These are phyloP conservation scores for Leishmania mexicana DNA, from an alignment of 208 protist genomes.

Conservation along the genomic window DNA sequence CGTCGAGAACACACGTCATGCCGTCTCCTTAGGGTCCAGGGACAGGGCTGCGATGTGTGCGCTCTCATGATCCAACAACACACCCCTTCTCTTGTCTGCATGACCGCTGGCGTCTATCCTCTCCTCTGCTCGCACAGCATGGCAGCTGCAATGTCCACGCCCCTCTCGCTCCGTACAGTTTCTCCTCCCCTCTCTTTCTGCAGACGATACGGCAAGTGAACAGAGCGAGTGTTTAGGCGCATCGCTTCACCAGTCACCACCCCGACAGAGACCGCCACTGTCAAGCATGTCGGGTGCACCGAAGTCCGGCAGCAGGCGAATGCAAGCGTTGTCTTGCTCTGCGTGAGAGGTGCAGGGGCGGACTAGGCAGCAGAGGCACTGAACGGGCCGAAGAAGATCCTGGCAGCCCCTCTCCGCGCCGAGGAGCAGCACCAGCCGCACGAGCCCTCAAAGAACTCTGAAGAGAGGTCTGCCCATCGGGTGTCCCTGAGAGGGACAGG, in stretches of 20 bases:
- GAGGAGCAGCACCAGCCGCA: not conserved
- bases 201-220: not conserved
- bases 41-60: not conserved
- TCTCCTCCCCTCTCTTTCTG: not conserved
- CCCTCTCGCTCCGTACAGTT: not conserved
- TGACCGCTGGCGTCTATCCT: not conserved
- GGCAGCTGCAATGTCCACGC: not conserved
- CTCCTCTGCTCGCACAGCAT: not conserved
- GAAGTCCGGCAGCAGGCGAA: not conserved
- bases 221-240: not conserved
- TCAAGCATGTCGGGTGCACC: not conserved
- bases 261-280: not conserved
- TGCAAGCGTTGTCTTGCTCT: not conserved
- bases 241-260: not conserved
- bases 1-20: not conserved
- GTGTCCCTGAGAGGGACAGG: not conserved
- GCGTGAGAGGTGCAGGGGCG: not conserved
- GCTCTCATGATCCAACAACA: not conserved
- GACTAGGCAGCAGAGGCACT: not conserved
- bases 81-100: not conserved
- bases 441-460: not conserved
- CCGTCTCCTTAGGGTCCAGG: not conserved
- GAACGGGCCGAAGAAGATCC: not conserved
- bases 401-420: not conserved
- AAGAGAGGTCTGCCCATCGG: not conserved